A percentile compares a stretch with the other conserved stretches of the same genome.
phyloP scores from a whole-genome alignment of 257 asterid species.

The Solanum bulbocastanum region DNA sequence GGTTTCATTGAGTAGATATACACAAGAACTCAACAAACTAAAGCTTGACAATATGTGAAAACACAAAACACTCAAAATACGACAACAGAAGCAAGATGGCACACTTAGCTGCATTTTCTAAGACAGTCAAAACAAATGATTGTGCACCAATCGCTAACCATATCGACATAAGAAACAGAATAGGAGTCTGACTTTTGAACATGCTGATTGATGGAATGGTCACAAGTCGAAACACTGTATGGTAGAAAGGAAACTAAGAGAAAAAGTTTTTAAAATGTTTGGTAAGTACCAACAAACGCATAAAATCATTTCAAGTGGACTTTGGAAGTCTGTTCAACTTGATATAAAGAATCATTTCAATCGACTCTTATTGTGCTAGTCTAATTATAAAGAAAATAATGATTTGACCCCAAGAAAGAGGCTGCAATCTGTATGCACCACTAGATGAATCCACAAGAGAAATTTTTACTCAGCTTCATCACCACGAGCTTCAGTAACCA shows the following conservation, averaged over 20 bases:
- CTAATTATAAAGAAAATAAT: neutral
- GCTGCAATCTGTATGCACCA: neutral
- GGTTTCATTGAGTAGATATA: neutral
- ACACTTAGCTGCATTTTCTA: neutral
- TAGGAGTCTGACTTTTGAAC: neutral
- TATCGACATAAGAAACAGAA: neutral
- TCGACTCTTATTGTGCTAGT: neutral
- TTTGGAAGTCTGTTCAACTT: neutral
- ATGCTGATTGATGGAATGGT: neutral
- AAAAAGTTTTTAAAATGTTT: neutral
- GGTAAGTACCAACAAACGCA: neutral
- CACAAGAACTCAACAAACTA: neutral
- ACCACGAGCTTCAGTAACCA: neutral
- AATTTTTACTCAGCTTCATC: neutral
- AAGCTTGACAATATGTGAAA: neutral
- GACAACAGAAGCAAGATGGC: neutral
- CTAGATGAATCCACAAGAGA: neutral
- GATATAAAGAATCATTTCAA: neutral
- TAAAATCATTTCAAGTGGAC: neutral
- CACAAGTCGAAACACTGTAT: neutral
- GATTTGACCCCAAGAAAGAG: neutral
- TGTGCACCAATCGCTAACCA: neutral
- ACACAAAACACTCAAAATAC: neutral
- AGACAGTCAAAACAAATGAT: neutral
- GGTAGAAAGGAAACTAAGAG: neutral